A percentile compares a stretch with the other conserved stretches of the same genome.
These are phyloP conservation scores for Trichosporon coremiiforme DNA, from an alignment of 1,284 basidiomycete genomes.

Conservation along the genomic window DNA sequence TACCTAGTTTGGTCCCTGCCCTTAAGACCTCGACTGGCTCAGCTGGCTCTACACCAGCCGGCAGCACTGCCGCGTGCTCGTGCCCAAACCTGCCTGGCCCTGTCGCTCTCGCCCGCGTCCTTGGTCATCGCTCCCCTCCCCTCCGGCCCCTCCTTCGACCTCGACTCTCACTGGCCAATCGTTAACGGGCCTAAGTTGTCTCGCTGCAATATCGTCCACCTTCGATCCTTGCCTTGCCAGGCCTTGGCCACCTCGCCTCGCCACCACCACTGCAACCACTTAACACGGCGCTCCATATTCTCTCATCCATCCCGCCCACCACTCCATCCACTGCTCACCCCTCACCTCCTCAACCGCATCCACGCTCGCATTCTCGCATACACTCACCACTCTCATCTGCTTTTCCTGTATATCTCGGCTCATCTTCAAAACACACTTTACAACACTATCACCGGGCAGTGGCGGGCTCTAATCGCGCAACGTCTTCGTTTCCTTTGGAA, in stretches of 20 bases:
- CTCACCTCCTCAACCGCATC: not conserved
- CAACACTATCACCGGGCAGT: conserved; percentile 3
- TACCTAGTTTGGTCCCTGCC: conserved; percentile 10
- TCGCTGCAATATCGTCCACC: conserved; percentile 18
- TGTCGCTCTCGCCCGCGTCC: conserved; percentile 1
- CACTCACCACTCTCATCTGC: not conserved
- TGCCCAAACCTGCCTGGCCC: not conserved
- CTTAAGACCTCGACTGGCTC: not conserved
- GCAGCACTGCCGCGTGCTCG: not conserved
- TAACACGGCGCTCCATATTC: not conserved
- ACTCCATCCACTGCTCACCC: conserved; percentile 8
- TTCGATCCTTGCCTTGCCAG: conserved; percentile 5
- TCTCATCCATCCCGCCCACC: conserved; percentile 3
- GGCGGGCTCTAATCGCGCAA: conserved; percentile 17
- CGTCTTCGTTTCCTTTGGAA: not conserved
- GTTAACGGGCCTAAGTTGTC: conserved; percentile 10
- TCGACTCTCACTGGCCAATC: conserved; percentile 13
- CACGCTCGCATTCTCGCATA: too few species aligned
- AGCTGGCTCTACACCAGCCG: not conserved
- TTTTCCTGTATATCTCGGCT: not conserved
- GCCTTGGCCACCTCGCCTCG: conserved; percentile 10
- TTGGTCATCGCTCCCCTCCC: not conserved
- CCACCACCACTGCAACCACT: not conserved
- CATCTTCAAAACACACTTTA: conserved; percentile 1
- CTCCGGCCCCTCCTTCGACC: not conserved